Evolutionary conservation across 2,329 filamentous ascomycete species (phyloP), one percentile per base, ranked within the genome.

Genomic region (Endoconidiophora polonica): DNA sequence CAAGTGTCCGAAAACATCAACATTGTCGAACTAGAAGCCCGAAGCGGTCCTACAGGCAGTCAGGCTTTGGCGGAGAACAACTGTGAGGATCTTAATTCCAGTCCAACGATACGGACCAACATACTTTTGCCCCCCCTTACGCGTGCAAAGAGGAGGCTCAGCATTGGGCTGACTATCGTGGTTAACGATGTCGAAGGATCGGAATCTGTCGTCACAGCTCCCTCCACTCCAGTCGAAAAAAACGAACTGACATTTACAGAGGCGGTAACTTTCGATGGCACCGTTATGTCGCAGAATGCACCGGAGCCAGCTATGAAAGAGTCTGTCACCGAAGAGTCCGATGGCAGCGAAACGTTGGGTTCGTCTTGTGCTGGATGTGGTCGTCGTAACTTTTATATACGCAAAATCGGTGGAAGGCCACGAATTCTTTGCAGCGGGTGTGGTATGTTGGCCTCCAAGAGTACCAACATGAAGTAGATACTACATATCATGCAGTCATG

Each of bases 311-410:
- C 12, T 12, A 33, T 33, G 7, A 33, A 33, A 33, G 29, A 3
- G 29, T 12, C 29, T 20, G 38, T 26, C 29, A 18, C 6, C 10
- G 44, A 46, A 4, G 33, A 46, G 5, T 38, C 44, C 12, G 44
- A 39, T 5, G 44, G 29, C 18, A 46, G 38, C 14, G 44, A 46
- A 16, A 26, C 36, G 10, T 22, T 37, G 9, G 46, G 38, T 2
- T 33, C 46, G 16, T 48, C 39, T 16, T 48, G 46, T 48, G 46
- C 46, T 9, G 46, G 46, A 4, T 48, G 46, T 42, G 46, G 46
- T n/a, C 46, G 39, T 29, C n/a, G 38, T 2, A 39, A 48, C n/a
- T 48, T 48, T n/a, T 41, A 41, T 12, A 41, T 42, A 38, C 46
- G 46, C 26, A 48, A 48, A 22, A 41, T 48, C 29, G 38, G 46